These are phyloP conservation scores for Sphaerostilbella broomeana DNA, from an alignment of 2,329 filamentous ascomycete genomes.

Conservation along the genomic window DNA sequence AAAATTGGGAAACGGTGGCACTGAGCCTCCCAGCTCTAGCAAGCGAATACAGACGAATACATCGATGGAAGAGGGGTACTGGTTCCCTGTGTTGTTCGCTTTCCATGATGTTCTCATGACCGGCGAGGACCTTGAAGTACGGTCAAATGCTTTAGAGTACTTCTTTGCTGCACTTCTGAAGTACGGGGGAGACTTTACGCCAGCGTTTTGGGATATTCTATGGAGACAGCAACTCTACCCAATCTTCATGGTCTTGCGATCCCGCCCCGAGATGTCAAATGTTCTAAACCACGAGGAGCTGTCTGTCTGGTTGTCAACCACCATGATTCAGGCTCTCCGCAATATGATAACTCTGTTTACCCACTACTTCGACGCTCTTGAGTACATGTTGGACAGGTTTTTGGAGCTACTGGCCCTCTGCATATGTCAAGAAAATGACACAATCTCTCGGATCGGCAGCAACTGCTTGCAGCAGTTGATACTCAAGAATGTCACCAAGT, in stretches of 20 bases:
- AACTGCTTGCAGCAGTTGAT: slow-evolving; percentile 97
- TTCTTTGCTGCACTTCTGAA: slow-evolving; percentile 90
- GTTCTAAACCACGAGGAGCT: slow-evolving; percentile 93
- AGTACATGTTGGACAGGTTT: slow-evolving; percentile 98
- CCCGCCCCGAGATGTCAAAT: slow-evolving; percentile 92
- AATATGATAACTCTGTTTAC: slow-evolving; percentile 99
- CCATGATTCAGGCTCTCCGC: slow-evolving; percentile 95
- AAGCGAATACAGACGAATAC: slow-evolving; percentile 63
- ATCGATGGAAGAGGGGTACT: slow-evolving; percentile 93
- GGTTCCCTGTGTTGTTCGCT: slow-evolving; percentile 96
- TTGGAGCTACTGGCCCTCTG: slow-evolving; percentile 88
- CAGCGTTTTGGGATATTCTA: slow-evolving; percentile 96
- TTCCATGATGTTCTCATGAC: slow-evolving; percentile 99
- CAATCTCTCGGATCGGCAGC: slow-evolving; percentile 93
- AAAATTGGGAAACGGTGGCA: not conserved
- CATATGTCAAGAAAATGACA: slow-evolving; percentile 99
- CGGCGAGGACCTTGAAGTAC: slow-evolving; percentile 93
- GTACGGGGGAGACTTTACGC: slow-evolving; percentile 85
- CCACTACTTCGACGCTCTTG: slow-evolving; percentile 91
- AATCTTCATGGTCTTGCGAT: slow-evolving; percentile 96
- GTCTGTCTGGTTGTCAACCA: slow-evolving; percentile 97
- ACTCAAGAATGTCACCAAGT: slow-evolving; percentile 91
- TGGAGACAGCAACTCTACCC: slow-evolving; percentile 96
- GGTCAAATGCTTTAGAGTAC: slow-evolving; percentile 85
- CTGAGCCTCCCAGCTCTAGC: slow-evolving; percentile 36